These are phyloP conservation scores for Neonectria hederae DNA, from an alignment of 2,329 filamentous ascomycete genomes.

Conservation along the genomic window DNA sequence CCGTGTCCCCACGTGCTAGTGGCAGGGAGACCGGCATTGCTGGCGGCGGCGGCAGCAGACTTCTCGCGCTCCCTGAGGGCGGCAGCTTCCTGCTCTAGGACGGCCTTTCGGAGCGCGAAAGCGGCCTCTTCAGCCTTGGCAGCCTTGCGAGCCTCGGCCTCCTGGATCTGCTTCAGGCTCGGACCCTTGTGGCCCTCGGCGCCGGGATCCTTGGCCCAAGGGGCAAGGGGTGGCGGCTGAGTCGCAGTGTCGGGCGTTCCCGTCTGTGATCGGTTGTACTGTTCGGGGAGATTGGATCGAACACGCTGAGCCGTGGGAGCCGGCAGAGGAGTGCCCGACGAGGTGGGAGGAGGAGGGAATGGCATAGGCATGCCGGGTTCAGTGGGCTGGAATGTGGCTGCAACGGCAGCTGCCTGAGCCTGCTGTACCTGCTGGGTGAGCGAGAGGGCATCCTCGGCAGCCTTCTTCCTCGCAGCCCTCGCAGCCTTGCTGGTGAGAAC, in stretches of 20 bases:
- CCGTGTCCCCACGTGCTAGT: slow-evolving; percentile 89
- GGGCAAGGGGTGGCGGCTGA: slow-evolving; percentile 79
- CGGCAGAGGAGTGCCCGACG: slow-evolving; percentile 82
- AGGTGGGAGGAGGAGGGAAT: slow-evolving; percentile 69
- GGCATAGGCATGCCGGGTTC: slow-evolving; percentile 77
- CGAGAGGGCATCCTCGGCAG: slow-evolving; percentile 62
- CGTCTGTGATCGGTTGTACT: slow-evolving; percentile 75
- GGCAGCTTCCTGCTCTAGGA: slow-evolving; percentile 80
- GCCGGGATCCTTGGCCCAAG: slow-evolving; percentile 91
- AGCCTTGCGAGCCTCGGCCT: slow-evolving; percentile 91
- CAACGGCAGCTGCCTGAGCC: slow-evolving; percentile 63
- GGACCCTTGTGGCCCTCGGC: slow-evolving; percentile 79
- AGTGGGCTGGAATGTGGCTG: slow-evolving; percentile 56
- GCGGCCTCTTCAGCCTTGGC: slow-evolving; percentile 87
- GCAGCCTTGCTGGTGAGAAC: slow-evolving; percentile 38
- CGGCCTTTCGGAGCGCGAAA: slow-evolving; percentile 77
- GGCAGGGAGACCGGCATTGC: slow-evolving; percentile 74
- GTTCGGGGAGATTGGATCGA: slow-evolving; percentile 83
- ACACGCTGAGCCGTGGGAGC: slow-evolving; percentile 89
- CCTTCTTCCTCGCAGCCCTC: slow-evolving; percentile 47
- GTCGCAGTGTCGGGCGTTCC: slow-evolving; percentile 73
- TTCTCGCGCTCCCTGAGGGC: slow-evolving; percentile 69
- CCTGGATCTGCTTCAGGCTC: slow-evolving; percentile 95
- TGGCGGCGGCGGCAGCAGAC: slow-evolving; percentile 56
- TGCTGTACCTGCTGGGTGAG: slow-evolving; percentile 87